phyloP scores from a whole-genome alignment of 768 basidiomycete species.

The Lactifluus echinatus region DNA sequence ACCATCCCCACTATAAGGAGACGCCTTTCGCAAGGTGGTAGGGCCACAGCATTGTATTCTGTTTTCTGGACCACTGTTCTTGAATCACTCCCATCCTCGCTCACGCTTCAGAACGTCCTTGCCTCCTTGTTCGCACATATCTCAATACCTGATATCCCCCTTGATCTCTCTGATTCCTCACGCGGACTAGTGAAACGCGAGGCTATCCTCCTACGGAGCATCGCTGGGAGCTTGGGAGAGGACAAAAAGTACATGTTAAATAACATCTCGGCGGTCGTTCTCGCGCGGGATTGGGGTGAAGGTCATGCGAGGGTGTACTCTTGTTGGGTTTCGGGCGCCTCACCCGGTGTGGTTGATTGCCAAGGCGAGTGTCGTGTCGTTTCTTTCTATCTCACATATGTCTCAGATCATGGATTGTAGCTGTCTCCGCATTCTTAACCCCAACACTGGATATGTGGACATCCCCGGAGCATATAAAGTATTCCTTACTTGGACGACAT shows the following conservation, averaged over 20 bases:
- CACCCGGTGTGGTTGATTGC: constrained; percentile 28
- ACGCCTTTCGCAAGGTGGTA: constrained; percentile 26
- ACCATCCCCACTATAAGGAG: constrained; percentile 41
- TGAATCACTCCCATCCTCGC: constrained; percentile 39
- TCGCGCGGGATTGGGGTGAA: constrained; percentile 52
- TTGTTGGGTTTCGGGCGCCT: constrained; percentile 55
- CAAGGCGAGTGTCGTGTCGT: constrained; percentile 24
- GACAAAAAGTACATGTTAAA: constrained; percentile 46
- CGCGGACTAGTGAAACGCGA: constrained; percentile 45
- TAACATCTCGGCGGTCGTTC: constrained; percentile 36
- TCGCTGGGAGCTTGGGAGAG: constrained; percentile 46
- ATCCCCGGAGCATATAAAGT: constrained; percentile 66
- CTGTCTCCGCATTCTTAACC: constrained; percentile 44
- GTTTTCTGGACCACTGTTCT: constrained; percentile 42
- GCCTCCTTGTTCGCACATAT: constrained; percentile 50
- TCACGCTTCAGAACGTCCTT: constrained; percentile 49
- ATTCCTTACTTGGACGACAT: constrained; percentile 67
- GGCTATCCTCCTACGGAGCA: constrained; percentile 38
- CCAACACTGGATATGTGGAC: constrained; percentile 61
- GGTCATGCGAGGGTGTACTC: constrained; percentile 53
- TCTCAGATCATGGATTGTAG: constrained; percentile 10
- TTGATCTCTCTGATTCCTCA: constrained; percentile 28
- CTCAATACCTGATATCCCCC: constrained; percentile 23
- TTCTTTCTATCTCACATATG: neutral
- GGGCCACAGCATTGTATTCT: constrained; percentile 32